phyloP scores from a whole-genome alignment of 1,139 yeast species.

The Saccharomyces hybrid region DNA sequence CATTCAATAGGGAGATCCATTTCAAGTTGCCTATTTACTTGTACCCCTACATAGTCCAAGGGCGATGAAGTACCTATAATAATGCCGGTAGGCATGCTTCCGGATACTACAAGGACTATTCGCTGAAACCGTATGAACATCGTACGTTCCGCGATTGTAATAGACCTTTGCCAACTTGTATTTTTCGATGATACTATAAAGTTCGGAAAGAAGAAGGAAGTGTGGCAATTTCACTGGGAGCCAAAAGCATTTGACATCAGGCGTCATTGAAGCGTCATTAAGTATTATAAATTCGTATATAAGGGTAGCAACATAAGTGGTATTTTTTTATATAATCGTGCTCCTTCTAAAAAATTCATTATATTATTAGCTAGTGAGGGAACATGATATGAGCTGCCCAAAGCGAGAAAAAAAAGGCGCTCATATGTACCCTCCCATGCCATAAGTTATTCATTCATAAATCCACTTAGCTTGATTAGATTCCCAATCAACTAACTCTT shows the following conservation, averaged over 20 bases:
- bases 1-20: neutral
- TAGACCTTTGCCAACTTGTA: too few relatives aligned
- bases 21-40: too few relatives aligned
- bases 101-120: too few relatives aligned
- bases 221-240: neutral
- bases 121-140: too few relatives aligned
- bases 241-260: neutral
- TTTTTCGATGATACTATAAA: too few relatives aligned
- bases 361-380: neutral
- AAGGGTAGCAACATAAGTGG: neutral
- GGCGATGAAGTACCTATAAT: too few relatives aligned
- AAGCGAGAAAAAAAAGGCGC: neutral
- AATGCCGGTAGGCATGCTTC: too few relatives aligned
- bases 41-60: too few relatives aligned
- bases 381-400: neutral
- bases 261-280: neutral
- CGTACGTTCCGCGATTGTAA: too few relatives aligned
- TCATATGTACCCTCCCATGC: too few relatives aligned
- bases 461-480: constrained; percentile 80
- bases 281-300: too few relatives aligned
- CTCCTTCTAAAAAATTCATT: neutral
- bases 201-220: neutral
- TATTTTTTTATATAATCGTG: neutral
- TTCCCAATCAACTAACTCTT: constrained; percentile 91
- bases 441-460: constrained; percentile 61